Base-by-base conservation (phyloP, 2,329 filamentous ascomycete genomes). In the Rutstroemia sp. region DNA sequence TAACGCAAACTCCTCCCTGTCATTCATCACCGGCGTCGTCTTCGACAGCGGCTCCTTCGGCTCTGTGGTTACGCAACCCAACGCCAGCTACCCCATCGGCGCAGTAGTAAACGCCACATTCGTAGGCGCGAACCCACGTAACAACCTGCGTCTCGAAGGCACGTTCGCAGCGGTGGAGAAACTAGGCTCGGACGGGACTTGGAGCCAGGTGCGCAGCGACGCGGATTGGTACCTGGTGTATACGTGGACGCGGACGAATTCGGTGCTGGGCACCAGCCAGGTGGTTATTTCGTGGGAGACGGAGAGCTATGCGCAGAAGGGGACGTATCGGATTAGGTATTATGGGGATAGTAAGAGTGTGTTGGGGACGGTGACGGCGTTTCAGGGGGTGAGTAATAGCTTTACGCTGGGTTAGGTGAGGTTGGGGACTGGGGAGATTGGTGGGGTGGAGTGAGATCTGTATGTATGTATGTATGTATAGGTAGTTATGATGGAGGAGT, bases 91-190 rank as follows among this genome's bases (percentile, higher is more conserved):
- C 14, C 8, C 39, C 42, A 7, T 30, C 27, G n/a, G n/a, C 6
- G 37, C 38, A 5, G 74, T 75, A 4, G 81, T 92, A 49, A 79
- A 74, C n/a, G 86, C 79, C 0, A 83, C 78, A 0, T 96, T 96
- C 70, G 81, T 92, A 2, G 92, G 86, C 16, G 92, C 92, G 0
- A 96, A 96, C 66, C 92, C 92, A 14, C 81, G 92, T 27, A 96
- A 96, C 70, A 88, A 96, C 62, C 80, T 96, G 30, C 81, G 84
- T 2, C 81, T 90, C 2, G 92, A 89, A 66, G 79, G 77, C 2
- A 95, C 90, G 0, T 96, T 84, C 70, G 86, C 86, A 0, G 82
- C 87, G 0, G 80, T 96, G 0, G 91, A 96, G 74, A 76, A 76
- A 66, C 76, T 81, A 49, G 69, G 77, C 38, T 61, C 64, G 41